Conservation (phyloP, 2,329 filamentous ascomycete genomes). For the Tolypocladium nubicola region DNA sequence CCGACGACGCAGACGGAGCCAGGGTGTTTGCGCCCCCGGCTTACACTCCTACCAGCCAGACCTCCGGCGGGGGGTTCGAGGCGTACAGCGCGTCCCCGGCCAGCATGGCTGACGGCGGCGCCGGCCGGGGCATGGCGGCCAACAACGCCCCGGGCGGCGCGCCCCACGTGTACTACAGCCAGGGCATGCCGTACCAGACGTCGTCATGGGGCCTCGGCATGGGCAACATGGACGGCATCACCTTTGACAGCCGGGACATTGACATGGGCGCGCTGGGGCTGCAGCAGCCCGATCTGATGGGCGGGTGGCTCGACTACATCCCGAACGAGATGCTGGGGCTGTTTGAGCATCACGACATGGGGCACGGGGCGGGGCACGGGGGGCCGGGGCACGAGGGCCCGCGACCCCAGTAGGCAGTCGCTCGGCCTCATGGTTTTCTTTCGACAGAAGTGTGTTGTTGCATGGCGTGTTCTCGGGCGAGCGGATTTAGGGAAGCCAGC, state of each 20-base stretch:
- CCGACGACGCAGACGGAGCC: constrained; percentile 17
- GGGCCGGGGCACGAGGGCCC: constrained; percentile 5
- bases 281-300: constrained; percentile 53
- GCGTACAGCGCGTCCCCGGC: constrained; percentile 30
- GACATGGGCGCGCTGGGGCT: constrained; percentile 58
- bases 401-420: neutral
- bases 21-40: constrained; percentile 22
- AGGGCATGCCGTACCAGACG: constrained; percentile 16
- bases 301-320: constrained; percentile 62
- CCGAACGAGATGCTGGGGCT: constrained; percentile 54
- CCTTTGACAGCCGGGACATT: constrained; percentile 68
- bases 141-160: neutral
- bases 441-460: neutral
- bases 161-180: constrained; percentile 15
- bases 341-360: constrained; percentile 30
- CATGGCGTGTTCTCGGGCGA: neutral
- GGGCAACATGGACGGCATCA: constrained; percentile 41
- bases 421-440: neutral
- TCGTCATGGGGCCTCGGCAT: constrained; percentile 19
- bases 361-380: constrained; percentile 4
- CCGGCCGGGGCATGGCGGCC: neutral
- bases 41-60: constrained; percentile 31
- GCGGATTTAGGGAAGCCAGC: neutral
- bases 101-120: constrained; percentile 23
- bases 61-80: constrained; percentile 30